Percentiles rank a stretch among this genome's conserved stretches.
Evolutionary conservation across 2,329 filamentous ascomycete genomes (phyloP).

Genomic region (Capronia americana): DNA sequence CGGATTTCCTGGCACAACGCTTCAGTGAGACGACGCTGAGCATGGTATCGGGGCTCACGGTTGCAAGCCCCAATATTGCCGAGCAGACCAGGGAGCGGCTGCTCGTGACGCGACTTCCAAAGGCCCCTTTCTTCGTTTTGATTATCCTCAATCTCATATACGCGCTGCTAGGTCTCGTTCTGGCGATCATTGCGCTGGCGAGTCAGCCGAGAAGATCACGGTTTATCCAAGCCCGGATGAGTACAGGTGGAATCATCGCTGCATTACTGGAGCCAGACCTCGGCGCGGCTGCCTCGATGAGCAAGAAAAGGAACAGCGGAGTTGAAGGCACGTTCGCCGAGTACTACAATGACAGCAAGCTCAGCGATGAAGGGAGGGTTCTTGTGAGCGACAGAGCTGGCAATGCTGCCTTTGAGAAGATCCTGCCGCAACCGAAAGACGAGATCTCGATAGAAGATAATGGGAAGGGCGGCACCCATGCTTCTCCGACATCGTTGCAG

Average conservation of each 20-base stretch:
- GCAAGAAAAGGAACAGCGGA: slow-evolving; percentile 1
- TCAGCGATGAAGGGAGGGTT: background rate
- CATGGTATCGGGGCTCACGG: background rate
- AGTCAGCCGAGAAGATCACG: background rate
- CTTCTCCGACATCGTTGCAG: background rate
- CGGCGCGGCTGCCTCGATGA: background rate
- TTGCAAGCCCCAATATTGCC: background rate
- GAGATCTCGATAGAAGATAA: background rate
- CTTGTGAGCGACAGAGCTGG: background rate
- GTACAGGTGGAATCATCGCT: background rate
- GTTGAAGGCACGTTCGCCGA: background rate
- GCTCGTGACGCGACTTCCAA: slow-evolving; percentile 4
- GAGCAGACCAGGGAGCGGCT: slow-evolving; percentile 3
- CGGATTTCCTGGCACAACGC: slow-evolving; percentile 1
- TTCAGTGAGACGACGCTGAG: slow-evolving; percentile 7
- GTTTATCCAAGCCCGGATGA: background rate
- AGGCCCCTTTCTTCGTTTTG: background rate
- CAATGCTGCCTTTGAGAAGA: slow-evolving; percentile 1
- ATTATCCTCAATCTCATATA: background rate
- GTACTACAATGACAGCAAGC: background rate
- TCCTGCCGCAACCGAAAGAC: background rate
- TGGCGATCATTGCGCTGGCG: background rate
- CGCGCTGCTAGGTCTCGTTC: background rate
- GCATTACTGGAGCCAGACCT: background rate
- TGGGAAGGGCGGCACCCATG: background rate